Base-by-base conservation (phyloP, 345 rosid genomes). In the Microthlaspi erraticum region DNA sequence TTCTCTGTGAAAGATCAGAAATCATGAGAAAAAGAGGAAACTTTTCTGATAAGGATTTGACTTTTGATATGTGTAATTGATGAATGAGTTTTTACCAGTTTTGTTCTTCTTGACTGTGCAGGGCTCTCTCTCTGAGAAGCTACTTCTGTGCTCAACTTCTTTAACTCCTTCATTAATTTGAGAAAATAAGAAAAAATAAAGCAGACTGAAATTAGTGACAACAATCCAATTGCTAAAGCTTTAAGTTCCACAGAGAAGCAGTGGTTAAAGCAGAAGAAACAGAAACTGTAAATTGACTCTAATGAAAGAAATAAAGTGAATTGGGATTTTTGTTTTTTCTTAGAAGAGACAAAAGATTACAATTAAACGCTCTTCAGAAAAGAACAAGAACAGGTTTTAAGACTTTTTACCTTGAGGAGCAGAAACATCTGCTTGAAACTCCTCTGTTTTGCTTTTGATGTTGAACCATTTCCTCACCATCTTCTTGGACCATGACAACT, bases 401-500 rank as follows among this genome's bases (percentile, higher is more conserved):
- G 23, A 61, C 31, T 64, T 64, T 78, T 33, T 68, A 91, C 97
- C 96, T 81, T 81, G 84, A 71, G 79, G 70, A 75, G 73, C 78
- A 76, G 80, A 80, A 63, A 70, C 87, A 77, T 93, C 96, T n/a
- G 99, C 91, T 73, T 89, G 93, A 76, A 87, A 89, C 49, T 88
- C 90, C 76, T 89, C 95, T 34, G 65, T 78, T 84, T 94, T 94
- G 88, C 92, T 82, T 86, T 83, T 89, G 88, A 94, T 81, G 79
- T 91, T 94, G 79, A 91, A 91, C 92, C 84, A 81, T 82, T 91
- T 94, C 73, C 95, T 88, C 76, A 86, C 89, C 88, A 91, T 84
- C 80, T 83, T 91, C 77, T 88, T 91, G 58, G 99, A 85, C 98
- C 99, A 94, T 17, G 99, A 87, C 77, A 94, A 79, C 99, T 94